Evolutionary conservation across 176 grass and related monocot species (phyloP), one percentile per base, ranked within the genome.

Genomic region (Rhynchospora breviuscula): DNA sequence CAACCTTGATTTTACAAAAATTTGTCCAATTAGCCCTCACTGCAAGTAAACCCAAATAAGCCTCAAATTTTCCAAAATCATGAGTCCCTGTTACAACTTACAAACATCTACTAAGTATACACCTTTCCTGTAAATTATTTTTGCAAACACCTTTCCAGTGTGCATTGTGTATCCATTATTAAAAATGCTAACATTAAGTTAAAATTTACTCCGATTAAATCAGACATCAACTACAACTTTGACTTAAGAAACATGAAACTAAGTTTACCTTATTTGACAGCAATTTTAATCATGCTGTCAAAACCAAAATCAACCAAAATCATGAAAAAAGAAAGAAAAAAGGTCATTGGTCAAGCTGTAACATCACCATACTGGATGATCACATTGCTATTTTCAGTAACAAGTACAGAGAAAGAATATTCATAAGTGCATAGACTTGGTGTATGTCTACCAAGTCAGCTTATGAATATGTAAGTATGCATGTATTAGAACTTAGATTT

Each of bases 401-500:
- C 47, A 53, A 53, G 13, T 53, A 29, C 48, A 75, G 10, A 8
- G 2, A 75, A 75, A 75, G 23, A 23, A 75, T 75, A 29, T 29
- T 75, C 9, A 75, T 26, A 67, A 13, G 22, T 53, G 47, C 71
- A 75, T 75, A 3, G 11, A 75, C 71, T 72, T 52, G 71, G 48
- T 51, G 47, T 75, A 75, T 53, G 71, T 52, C 47, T 4, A 53
- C 47, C 21, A 54, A 77, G 45, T 48, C n/a, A 17, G 11, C 49
- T 14, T 26, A 31, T 31, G 22, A 77, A 54, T 31, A 77, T 54
- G 14, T 22, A 77, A 13, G 23, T 77, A 31, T 71, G 21, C 49
- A 8, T 56, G 25, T 56, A 56, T 45, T 77, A 85, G 48, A 81
- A 67, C 80, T 25, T 81, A 81, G 66, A 84, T 88, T 71, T 83